Evolutionary conservation across 345 rosid species (phyloP).

Genomic region (Geranium brycei): DNA sequence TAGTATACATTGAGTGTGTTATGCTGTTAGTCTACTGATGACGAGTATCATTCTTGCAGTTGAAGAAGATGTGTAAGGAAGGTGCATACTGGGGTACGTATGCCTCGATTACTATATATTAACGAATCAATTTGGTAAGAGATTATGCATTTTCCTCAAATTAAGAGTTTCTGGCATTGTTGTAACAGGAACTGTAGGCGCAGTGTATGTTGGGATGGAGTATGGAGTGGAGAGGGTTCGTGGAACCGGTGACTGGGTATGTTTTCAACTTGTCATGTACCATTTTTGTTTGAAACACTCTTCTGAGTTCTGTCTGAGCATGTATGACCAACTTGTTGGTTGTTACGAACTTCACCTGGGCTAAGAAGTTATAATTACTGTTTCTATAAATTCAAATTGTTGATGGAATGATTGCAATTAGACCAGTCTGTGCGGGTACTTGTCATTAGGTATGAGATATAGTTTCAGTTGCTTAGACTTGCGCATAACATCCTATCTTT

Average conservation of each 20-base stretch:
- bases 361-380: neutral
- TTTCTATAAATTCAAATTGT: neutral
- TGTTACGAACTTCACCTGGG: no score
- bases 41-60: conserved; percentile 26
- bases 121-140: neutral
- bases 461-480: neutral
- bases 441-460: no score
- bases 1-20: neutral
- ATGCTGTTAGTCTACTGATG: neutral
- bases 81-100: conserved; percentile 79
- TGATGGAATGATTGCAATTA: neutral
- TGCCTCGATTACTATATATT: neutral
- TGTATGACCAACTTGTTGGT: no score
- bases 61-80: conserved; percentile 82
- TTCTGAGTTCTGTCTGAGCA: no score
- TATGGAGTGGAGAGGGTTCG: conserved; percentile 60
- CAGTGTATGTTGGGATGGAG: conserved; percentile 64
- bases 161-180: neutral
- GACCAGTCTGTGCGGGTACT: no score
- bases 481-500: neutral
- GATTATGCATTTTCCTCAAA: neutral
- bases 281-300: neutral
- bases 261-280: neutral
- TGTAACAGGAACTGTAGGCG: conserved; percentile 49
- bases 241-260: conserved; percentile 73